A percentile compares a stretch with the other conserved stretches of the same genome.
Evolutionary conservation across 306 rosid species (phyloP).

Genomic region (Gleditsia sinensis): DNA sequence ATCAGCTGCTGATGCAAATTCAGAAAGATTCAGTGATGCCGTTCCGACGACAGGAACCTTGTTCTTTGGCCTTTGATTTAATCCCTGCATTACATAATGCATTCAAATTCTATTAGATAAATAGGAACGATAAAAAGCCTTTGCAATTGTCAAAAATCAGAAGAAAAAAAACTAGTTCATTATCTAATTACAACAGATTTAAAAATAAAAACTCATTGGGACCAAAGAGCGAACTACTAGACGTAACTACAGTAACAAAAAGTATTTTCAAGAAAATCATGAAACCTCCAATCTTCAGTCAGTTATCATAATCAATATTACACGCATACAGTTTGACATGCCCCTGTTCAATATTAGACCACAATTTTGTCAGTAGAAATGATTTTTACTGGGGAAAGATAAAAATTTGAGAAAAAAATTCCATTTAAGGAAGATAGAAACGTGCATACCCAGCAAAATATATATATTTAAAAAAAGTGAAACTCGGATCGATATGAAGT

Average conservation of each 20-base stretch:
- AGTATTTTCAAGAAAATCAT: neutral
- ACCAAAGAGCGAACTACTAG: neutral
- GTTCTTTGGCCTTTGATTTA: slow-evolving; percentile 71
- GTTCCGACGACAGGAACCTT: slow-evolving; percentile 76
- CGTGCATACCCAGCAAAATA: neutral
- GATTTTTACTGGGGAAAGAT: no score
- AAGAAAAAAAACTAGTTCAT: neutral
- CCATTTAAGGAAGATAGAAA: neutral
- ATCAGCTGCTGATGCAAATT: slow-evolving; percentile 70
- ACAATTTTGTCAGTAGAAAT: neutral
- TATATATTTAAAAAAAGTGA: neutral
- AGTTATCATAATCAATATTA: neutral
- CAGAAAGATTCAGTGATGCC: slow-evolving; percentile 86
- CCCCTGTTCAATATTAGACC: neutral
- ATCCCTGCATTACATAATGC: slow-evolving; percentile 54
- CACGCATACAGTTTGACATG: neutral
- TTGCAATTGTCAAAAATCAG: neutral
- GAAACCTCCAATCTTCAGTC: neutral
- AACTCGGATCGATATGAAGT: neutral
- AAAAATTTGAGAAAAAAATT: neutral
- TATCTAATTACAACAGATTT: neutral
- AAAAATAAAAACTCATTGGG: no score
- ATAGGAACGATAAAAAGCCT: neutral
- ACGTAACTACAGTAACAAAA: neutral
- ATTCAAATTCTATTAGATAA: slow-evolving; percentile 13